These are phyloP conservation scores for Flaveria trinervia DNA, from an alignment of 129 eudicot genomes.

Conservation along the genomic window DNA sequence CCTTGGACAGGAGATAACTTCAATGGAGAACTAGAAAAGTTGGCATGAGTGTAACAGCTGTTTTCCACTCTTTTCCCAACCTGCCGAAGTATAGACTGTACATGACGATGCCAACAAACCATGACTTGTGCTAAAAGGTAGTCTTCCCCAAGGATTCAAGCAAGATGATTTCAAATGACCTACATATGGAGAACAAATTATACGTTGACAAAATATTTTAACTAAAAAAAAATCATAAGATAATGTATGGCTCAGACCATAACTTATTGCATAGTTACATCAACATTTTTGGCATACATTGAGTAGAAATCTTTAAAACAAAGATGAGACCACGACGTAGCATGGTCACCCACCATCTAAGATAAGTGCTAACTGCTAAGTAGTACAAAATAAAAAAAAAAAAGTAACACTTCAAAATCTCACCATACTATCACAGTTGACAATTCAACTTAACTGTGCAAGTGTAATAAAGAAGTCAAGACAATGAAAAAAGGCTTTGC, in stretches of 20 bases:
- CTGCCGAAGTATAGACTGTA: conserved; percentile 57
- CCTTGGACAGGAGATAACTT: conserved; percentile 56
- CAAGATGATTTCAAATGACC: conserved; percentile 21
- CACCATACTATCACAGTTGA: neutral
- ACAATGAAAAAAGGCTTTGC: neutral
- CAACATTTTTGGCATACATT: neutral
- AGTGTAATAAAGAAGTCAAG: neutral
- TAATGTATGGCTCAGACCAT: neutral
- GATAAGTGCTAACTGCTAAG: neutral
- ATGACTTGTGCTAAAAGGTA: conserved; percentile 37
- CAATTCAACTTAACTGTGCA: no score
- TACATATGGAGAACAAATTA: conserved; percentile 4
- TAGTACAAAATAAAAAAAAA: neutral
- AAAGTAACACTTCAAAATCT: neutral
- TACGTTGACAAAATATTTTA: neutral
- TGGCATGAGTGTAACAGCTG: conserved; percentile 39
- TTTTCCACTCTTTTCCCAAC: conserved; percentile 63
- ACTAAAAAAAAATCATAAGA: neutral
- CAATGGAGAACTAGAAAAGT: conserved; percentile 46
- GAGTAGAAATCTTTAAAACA: neutral
- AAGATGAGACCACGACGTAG: neutral
- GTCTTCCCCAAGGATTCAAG: conserved; percentile 24
- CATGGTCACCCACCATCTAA: conserved; percentile 8
- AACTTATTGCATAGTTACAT: neutral
- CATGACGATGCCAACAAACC: conserved; percentile 84